Base-by-base conservation (phyloP, 2,329 filamentous ascomycete species). In the Microsporum canis region DNA sequence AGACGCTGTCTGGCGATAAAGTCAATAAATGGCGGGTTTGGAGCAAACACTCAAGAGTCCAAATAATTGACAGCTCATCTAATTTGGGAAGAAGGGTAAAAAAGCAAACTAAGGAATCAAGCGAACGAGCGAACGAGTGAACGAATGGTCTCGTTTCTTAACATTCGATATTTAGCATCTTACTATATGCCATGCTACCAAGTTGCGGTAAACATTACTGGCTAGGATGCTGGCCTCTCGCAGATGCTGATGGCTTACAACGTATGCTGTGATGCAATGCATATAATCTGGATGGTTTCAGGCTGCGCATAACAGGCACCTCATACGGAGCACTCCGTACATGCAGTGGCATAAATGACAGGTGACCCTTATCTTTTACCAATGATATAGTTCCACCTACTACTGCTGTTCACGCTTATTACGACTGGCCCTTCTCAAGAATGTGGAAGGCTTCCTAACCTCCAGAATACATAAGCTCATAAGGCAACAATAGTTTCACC, bases 251-350 rank as follows among this genome's bases (percentile, higher is more conserved):
- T 55, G 49, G 29, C 31, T 55, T 55, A 55, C 49, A 55, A 34
- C 49, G 49, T 36, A 55, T 55, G 49, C 49, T 55, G 49, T 55
- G 49, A 17, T 55, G 49, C 49, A 55, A 55, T 55, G 49, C 49
- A 55, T 23, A 55, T 36, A 55, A 55, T 55, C 49, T 55, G 29
- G 43, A 29, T 47, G 43, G 43, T 47, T 47, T 29, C 23, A 49
- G 45, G 45, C 23, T 34, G 49, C 49, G 49, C 49, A 55, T 55
- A 55, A 55, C 12, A 49, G 7, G 45, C 45, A 14, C 45, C 27
- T 49, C 23, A 55, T 36, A 43, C 17, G 39, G 39, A 43, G 39
- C 39, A 43, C 39, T 43, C 39, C 17, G 39, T 43, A 55, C 31
- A 34, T 55, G 49, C 49, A 55, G 49, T 55, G 49, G 29, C 33